Evolutionary conservation across 495 filamentous ascomycete species (phyloP).

Genomic region (Talaromyces borbonicus): DNA sequence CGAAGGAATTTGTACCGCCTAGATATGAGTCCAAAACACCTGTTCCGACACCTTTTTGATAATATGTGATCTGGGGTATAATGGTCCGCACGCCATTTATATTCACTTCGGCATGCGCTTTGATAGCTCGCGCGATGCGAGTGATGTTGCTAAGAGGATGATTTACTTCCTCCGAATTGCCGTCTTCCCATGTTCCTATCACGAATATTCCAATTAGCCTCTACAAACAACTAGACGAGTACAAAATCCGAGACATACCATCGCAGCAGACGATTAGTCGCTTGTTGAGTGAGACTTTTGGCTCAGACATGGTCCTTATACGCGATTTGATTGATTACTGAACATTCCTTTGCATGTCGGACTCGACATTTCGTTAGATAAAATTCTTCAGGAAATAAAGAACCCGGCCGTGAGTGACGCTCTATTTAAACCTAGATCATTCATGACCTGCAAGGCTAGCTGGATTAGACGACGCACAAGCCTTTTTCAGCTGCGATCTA

Average conservation of each 20-base stretch:
- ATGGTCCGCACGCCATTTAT: conserved; percentile 15
- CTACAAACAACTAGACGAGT: background rate
- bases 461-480: background rate
- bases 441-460: too few species aligned
- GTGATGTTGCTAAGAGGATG: conserved; percentile 36
- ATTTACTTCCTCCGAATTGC: conserved; percentile 18
- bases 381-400: background rate
- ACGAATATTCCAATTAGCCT: conserved; percentile 19
- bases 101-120: conserved; percentile 13
- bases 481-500: too few species aligned
- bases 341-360: background rate
- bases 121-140: conserved; percentile 29
- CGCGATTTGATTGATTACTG: background rate
- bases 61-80: conserved; percentile 43
- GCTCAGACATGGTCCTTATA: background rate
- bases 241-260: conserved; percentile 11
- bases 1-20: conserved; percentile 9
- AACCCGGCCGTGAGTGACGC: background rate
- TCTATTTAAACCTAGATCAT: background rate
- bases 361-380: background rate
- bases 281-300: conserved; percentile 14
- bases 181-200: conserved; percentile 34
- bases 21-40: conserved; percentile 15
- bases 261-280: conserved; percentile 36
- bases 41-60: conserved; percentile 46